A percentile compares a stretch with the other conserved stretches of the same genome.
These are phyloP conservation scores for Lecanicillium sp. DNA, from an alignment of 2,329 filamentous ascomycete genomes.

Conservation along the genomic window DNA sequence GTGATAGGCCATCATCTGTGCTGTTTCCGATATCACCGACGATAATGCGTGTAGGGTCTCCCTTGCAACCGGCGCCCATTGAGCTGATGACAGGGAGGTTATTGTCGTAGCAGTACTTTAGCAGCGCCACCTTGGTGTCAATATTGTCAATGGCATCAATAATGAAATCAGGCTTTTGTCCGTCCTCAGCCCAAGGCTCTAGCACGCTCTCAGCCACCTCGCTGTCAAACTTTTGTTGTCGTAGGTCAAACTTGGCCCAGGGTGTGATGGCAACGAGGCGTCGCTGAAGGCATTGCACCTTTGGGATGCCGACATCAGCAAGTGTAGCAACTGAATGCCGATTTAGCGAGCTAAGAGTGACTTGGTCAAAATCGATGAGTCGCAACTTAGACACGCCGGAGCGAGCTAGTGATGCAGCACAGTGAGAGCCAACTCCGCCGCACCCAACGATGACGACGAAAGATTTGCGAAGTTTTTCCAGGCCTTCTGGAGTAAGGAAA, in stretches of 20 bases:
- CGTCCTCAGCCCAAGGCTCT: conserved; percentile 51
- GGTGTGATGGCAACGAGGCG: conserved; percentile 80
- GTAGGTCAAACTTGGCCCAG: conserved; percentile 84
- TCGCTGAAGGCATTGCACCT: conserved; percentile 76
- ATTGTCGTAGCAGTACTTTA: conserved; percentile 79
- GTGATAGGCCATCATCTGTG: conserved; percentile 81
- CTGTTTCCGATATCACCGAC: conserved; percentile 86
- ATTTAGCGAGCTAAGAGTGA: conserved; percentile 88
- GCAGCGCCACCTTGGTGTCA: conserved; percentile 83
- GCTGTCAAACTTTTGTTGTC: conserved; percentile 73
- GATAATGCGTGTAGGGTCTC: conserved; percentile 71
- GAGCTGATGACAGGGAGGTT: conserved; percentile 78
- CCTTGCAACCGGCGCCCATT: conserved; percentile 96
- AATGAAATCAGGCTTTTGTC: conserved; percentile 71
- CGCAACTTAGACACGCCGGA: conserved; percentile 84
- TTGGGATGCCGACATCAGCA: conserved; percentile 85
- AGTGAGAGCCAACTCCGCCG: conserved; percentile 92
- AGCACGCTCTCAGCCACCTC: conserved; percentile 59
- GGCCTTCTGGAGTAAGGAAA: conserved; percentile 76
- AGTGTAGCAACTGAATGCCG: conserved; percentile 92
- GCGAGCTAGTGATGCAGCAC: conserved; percentile 73
- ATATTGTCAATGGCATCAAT: conserved; percentile 99
- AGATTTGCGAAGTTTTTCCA: conserved; percentile 68
- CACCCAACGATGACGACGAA: conserved; percentile 89
- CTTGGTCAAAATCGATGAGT: conserved; percentile 94